Percentiles rank a stretch among this genome's conserved stretches.
Evolutionary conservation across 805 yeast genomes (phyloP).

Genomic region (Monosporozyma servazzii): DNA sequence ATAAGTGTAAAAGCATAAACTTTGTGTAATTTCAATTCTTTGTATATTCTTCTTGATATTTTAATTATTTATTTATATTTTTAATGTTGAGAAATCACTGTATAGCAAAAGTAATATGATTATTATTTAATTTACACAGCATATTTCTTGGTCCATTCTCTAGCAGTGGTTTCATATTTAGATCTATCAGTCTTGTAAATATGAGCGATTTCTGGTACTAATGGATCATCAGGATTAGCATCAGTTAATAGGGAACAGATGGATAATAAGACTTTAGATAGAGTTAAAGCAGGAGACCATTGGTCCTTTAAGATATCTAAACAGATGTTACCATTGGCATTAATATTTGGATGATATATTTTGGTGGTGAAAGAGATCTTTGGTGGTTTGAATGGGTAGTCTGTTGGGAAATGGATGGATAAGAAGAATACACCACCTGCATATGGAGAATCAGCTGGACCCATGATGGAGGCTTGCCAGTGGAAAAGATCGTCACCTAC

Average conservation of each 20-base stretch:
- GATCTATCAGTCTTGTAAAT: slow-evolving; percentile 89
- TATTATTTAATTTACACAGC: slow-evolving; percentile 50
- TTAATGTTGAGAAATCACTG: neutral
- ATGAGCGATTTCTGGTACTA: slow-evolving; percentile 97
- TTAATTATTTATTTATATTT: no score
- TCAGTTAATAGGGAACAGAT: slow-evolving; percentile 94
- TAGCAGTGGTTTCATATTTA: slow-evolving; percentile 92
- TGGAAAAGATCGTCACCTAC: slow-evolving; percentile 96
- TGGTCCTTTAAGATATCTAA: slow-evolving; percentile 94
- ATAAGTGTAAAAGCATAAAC: no score
- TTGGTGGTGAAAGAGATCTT: slow-evolving; percentile 87
- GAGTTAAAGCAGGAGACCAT: slow-evolving; percentile 98
- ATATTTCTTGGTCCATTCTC: slow-evolving; percentile 97
- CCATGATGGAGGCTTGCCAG: slow-evolving; percentile 99
- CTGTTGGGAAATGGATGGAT: slow-evolving; percentile 96
- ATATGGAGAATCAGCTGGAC: slow-evolving; percentile 90
- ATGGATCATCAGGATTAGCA: slow-evolving; percentile 98
- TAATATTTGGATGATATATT: slow-evolving; percentile 95
- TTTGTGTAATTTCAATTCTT: no score
- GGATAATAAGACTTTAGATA: slow-evolving; percentile 87
- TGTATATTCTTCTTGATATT: no score
- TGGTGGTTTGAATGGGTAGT: slow-evolving; percentile 98
- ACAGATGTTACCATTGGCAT: slow-evolving; percentile 92
- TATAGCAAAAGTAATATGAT: neutral
- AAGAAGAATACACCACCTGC: slow-evolving; percentile 93